These are phyloP conservation scores for Centrapalus pauciflorus DNA, from an alignment of 129 eudicot genomes.

Conservation along the genomic window DNA sequence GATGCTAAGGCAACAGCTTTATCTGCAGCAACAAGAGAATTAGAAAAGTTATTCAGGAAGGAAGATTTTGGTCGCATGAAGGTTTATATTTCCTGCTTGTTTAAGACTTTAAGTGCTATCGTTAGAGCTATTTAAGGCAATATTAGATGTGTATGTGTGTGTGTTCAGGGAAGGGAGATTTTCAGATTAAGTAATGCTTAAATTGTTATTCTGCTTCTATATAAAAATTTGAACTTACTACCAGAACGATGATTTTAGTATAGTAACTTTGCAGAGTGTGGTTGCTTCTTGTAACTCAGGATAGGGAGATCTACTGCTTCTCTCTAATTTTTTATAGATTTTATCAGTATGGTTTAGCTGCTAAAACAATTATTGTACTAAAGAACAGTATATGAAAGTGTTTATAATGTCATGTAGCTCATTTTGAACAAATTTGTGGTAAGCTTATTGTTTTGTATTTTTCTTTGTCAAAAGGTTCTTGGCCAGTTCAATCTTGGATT, in stretches of 20 bases:
- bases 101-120: neutral
- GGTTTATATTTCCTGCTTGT: constrained; percentile 37
- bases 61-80: constrained; percentile 81
- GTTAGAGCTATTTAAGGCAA: neutral
- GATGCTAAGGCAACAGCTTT: constrained; percentile 71
- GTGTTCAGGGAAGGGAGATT: no score
- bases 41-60: constrained; percentile 85
- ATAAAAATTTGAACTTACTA: neutral
- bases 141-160: neutral
- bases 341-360: neutral
- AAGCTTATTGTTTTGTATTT: neutral
- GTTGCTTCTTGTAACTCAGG: neutral
- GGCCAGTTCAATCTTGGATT: constrained; percentile 98
- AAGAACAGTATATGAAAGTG: neutral
- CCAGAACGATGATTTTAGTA: neutral
- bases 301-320: neutral
- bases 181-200: no score
- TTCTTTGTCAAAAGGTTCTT: constrained; percentile 46
- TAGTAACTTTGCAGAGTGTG: neutral
- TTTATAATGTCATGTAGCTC: neutral
- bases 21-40: constrained; percentile 84
- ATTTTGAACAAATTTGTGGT: constrained; percentile 6
- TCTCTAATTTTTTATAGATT: neutral
- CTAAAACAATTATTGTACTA: neutral
- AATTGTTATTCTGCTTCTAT: no score